phyloP scores from a whole-genome alignment of 2,329 filamentous ascomycete genomes.

The Colletotrichum sp. region DNA sequence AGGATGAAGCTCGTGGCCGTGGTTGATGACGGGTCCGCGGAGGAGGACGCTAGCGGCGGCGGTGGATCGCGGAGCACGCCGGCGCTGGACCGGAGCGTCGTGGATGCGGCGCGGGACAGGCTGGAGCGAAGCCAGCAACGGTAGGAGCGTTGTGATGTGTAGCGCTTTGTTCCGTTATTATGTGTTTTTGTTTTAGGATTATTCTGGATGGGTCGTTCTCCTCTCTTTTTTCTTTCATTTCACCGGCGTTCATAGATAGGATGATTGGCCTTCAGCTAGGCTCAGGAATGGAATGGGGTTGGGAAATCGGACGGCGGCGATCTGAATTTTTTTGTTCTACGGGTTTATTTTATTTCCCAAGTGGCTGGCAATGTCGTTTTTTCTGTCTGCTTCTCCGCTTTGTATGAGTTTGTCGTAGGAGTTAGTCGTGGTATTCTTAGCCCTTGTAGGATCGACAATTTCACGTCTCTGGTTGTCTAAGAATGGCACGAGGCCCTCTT shows the following conservation, averaged over 20 bases:
- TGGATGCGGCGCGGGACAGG: constrained; percentile 28
- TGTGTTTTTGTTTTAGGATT: neutral
- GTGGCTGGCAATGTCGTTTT: neutral
- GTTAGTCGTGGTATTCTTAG: neutral
- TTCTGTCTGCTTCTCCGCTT: neutral
- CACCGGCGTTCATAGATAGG: neutral
- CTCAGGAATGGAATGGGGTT: neutral
- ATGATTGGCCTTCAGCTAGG: neutral
- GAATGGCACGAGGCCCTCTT: neutral
- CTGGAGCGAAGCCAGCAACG: constrained; percentile 22
- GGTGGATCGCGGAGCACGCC: constrained; percentile 25
- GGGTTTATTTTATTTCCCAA: neutral
- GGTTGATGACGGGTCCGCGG: constrained; percentile 31
- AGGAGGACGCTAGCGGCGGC: constrained; percentile 9
- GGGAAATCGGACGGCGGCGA: neutral
- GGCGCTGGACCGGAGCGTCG: constrained; percentile 29
- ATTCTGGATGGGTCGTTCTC: neutral
- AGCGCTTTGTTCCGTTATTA: neutral
- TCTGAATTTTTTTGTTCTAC: neutral
- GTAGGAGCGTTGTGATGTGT: neutral
- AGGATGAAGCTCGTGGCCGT: constrained; percentile 52
- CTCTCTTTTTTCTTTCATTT: neutral
- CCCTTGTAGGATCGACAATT: neutral
- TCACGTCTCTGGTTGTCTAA: neutral
- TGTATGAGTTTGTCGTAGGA: neutral